Evolutionary conservation across 148 eudicot genomes (phyloP), one percentile per base, ranked within the genome.

Genomic region (Rheum nobile): DNA sequence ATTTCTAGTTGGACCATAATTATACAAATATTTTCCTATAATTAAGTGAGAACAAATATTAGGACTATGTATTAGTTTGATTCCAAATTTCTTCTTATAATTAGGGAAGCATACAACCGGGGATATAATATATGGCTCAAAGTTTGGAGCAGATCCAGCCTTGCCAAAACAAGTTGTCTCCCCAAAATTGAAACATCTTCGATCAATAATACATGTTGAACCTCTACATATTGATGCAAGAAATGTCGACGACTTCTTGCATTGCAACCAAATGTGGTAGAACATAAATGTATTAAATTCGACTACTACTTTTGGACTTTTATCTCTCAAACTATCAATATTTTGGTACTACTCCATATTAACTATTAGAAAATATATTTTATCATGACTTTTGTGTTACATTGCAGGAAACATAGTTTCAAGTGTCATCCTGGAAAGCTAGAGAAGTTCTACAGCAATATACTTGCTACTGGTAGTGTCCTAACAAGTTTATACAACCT

Each of bases 161-260:
- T 80, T 85, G 81, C 85, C 86, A 22, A 76, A 63, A 67, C 85
- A 79, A 81, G 81, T 79, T 63, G 75, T 74, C 75, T 83, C 84
- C 17, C 52, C 12, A 76, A 82, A 82, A 75, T 46, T 77, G 89
- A 80, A 71, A 31, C 75, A 76, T 69, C 82, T 47, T 69, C 71
- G 22, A 75, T 57, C 35, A 77, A 22, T 8, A 75, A 74, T 71
- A 34, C 19, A 71, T 72, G 34, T 69, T 78, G 89, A 59, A 82
- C 79, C 72, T 83, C 77, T 14, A 85, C 89, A 74, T 91, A 85
- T 72, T 87, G 97, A 31, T 94, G 98, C 89, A 94, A 94, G 82
- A 91, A 91, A 82, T 94, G 98, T 78, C 82, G 96, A 35, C 90
- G 98, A 77, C 83, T 94, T 71, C 85, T 94, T 71, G 97, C 98